Evolutionary conservation across 495 filamentous ascomycete species (phyloP), one percentile per base, ranked within the genome.

Genomic region (Talaromyces proteolyticus): DNA sequence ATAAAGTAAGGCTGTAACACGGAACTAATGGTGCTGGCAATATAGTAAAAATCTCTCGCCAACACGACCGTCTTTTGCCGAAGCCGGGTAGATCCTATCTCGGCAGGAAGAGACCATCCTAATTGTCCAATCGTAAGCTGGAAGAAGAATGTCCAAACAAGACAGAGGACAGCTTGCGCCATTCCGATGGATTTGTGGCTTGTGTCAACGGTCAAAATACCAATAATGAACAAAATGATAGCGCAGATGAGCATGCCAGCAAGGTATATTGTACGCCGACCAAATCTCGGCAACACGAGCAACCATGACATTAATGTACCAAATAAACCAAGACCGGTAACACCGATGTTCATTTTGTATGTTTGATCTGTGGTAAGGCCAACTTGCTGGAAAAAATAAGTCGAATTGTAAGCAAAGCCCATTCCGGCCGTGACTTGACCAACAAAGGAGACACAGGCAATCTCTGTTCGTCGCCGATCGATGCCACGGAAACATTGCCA

Each of bases 1-100:
- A 88, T 74, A 74, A 85, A 77, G 52, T 86, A 84, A 0, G 81
- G 80, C 46, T 84, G 80, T 0, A 76, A 76, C 14, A 87, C 72
- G 4, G 77, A 81, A 67, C 80, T 81, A 12, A 73, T 64, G 38
- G 84, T 82, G 4, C 77, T 77, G 14, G 82, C 60, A 0, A 81
- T 51, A 0, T 76, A 74, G 49, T 87, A 80, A 0, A 74, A 66
- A 3, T 79, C 82, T 1, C 80, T 81, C 0, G 82, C 79, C 3
- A 89, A 57, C 6, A 73, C 81, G 3, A 81, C 79, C 0, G 82
- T 82, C 60, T 84, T 83, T 0, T 76, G 75, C 6, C 85, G 72
- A 0, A 87, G 73, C 26, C 66, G 69, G 0, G 73, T 77, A 8
- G 77, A 74, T 19, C 74, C 78, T 8, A 76, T 71, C 54, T 85